A percentile compares a stretch with the other conserved stretches of the same genome.
phyloP scores from a whole-genome alignment of 2,329 filamentous ascomycete species.

The Botrytis tulipae region DNA sequence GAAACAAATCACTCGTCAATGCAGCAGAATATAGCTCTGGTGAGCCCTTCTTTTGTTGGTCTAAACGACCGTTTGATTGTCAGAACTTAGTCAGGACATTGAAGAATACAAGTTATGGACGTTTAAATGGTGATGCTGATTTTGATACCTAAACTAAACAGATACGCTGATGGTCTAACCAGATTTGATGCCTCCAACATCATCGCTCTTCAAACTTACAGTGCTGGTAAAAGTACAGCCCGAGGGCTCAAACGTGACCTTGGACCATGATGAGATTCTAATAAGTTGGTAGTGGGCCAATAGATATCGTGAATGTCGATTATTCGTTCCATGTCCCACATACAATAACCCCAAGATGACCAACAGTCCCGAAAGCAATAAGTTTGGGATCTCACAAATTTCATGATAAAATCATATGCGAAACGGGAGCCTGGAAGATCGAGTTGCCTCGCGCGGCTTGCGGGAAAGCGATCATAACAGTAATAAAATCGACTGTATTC shows the following conservation, averaged over 20 bases:
- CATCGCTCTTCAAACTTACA: neutral
- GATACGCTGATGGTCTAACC: neutral
- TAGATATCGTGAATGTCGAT: rapidly evolving
- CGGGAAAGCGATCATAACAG: neutral
- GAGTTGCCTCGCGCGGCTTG: neutral
- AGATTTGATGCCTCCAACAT: neutral
- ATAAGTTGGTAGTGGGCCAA: no score
- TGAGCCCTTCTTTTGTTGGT: neutral
- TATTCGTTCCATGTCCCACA: neutral
- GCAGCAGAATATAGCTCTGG: neutral
- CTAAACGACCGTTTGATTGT: neutral
- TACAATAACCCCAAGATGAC: neutral
- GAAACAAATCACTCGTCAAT: neutral
- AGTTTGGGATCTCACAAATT: rapidly evolving
- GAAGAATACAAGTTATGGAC: neutral
- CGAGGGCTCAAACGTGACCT: neutral
- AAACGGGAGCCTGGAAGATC: neutral
- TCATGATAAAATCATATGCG: rapidly evolving
- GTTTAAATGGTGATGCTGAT: neutral
- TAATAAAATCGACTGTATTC: neutral
- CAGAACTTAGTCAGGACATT: neutral
- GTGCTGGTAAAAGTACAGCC: neutral
- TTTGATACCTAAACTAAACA: neutral
- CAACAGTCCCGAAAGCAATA: neutral
- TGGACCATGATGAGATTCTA: neutral